These are phyloP conservation scores for Calamus simplicifolius DNA, from an alignment of 176 grass and related monocot species.

Conservation along the genomic window DNA sequence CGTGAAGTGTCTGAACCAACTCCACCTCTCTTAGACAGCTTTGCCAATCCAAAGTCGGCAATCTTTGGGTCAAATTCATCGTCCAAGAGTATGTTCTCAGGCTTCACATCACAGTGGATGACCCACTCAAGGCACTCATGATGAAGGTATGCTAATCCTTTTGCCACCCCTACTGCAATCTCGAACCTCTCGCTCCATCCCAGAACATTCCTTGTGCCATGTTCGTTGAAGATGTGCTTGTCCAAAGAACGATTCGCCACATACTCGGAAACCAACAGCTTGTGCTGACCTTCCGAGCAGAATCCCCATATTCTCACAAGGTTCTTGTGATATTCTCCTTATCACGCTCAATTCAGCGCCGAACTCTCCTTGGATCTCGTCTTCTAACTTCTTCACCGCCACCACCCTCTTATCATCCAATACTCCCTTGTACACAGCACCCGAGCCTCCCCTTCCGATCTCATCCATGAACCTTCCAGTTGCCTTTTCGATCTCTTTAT, in stretches of 20 bases:
- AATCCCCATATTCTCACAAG: constrained; percentile 24
- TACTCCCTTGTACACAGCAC: constrained; percentile 20
- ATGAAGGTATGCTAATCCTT: constrained; percentile 46
- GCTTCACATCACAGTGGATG: constrained; percentile 58
- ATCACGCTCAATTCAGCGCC: constrained; percentile 20
- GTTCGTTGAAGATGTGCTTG: constrained; percentile 10
- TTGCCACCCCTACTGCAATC: constrained; percentile 26
- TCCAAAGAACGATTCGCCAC: constrained; percentile 27
- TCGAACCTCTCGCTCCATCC: constrained; percentile 24
- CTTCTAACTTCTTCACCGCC: constrained; percentile 23
- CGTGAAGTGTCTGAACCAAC: constrained; percentile 8
- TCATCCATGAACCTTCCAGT: constrained; percentile 16
- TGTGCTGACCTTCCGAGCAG: constrained; percentile 16
- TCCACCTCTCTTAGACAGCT: constrained; percentile 14
- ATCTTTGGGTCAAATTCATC: constrained; percentile 32
- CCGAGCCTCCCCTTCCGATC: constrained; percentile 17
- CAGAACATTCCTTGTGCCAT: not conserved
- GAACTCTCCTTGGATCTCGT: constrained; percentile 18
- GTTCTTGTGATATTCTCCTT: constrained; percentile 22
- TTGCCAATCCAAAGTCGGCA: constrained; percentile 23
- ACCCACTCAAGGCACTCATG: constrained; percentile 52
- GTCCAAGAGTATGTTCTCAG: constrained; percentile 26
- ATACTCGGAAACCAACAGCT: constrained; percentile 26
- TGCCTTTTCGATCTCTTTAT: constrained; percentile 13
- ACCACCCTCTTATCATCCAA: constrained; percentile 16